Base-by-base conservation (phyloP, 768 basidiomycete genomes). In the Panellus pusillus region DNA sequence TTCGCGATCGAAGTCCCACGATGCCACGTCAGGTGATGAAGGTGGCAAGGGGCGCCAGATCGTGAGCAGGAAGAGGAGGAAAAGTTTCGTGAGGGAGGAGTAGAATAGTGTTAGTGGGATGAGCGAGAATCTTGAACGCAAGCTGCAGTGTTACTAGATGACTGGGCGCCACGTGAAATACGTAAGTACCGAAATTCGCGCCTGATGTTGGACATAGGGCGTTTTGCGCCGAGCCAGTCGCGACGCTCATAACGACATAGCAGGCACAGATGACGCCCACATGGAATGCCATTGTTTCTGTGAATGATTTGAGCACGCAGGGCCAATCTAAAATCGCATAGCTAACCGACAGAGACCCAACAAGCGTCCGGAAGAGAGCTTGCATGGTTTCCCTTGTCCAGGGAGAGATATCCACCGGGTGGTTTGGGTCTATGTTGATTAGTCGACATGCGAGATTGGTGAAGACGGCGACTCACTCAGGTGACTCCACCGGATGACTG, bases 21-120 rank as follows among this genome's bases (percentile, higher is more conserved):
- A 35, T 14, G 32, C 32, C 9, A 14, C 2, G 32, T 35, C 32
- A 40, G 55, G 54, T 39, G 62, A n/a, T 12, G 66, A 41, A 24
- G 54, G 44, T 6, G 71, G 64, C 0, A 77, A 74, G 0, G 87
- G 84, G 6, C 79, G 77, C 91, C 91, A 93, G 54, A 93, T 84
- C 1, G 91, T 84, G 20, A 93, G 77, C 4, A 91, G 76, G 61
- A 89, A 83, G n/a, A 93, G 78, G 6, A 93, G 77, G 65, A 93
- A 91, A 15, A 90, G 78, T 64, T 93, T 93, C 6, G 87, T 90
- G 18, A 92, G 69, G 2, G 91, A 93, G 0, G 91, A 91, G 63
- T 93, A 93, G 65, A 92, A 78, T 6, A 93, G 73, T 12, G 83
- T 83, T n/a, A 93, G 75, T 3, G 91, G 85, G 37, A 93, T 79